Conservation (phyloP, 2,329 filamentous ascomycete genomes). For the Malbranchea zuffiana region DNA sequence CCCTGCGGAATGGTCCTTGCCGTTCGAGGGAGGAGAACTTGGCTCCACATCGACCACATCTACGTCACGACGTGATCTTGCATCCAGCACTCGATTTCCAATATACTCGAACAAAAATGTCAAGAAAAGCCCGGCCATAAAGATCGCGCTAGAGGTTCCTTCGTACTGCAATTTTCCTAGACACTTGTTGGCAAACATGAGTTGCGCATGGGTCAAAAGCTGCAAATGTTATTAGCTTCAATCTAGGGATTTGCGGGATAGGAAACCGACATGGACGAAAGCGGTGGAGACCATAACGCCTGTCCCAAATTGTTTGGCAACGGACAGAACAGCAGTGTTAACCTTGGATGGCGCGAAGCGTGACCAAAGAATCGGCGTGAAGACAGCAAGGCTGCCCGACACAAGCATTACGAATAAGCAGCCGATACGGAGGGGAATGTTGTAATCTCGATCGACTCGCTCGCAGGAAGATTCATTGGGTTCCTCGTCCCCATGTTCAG, state of each 20-base stretch:
- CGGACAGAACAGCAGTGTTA: conserved; percentile 43
- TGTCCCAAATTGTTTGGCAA: conserved; percentile 54
- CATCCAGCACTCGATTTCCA: conserved; percentile 47
- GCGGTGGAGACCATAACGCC: conserved; percentile 63
- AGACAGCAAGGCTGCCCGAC: conserved; percentile 59
- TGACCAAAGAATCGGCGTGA: conserved; percentile 53
- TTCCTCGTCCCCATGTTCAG: conserved; percentile 23
- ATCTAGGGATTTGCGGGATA: neutral
- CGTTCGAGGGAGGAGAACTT: conserved; percentile 10
- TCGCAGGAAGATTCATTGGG: conserved; percentile 35
- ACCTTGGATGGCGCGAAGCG: conserved; percentile 45
- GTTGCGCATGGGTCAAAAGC: conserved; percentile 60
- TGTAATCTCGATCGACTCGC: conserved; percentile 47
- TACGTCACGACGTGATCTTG: conserved; percentile 19
- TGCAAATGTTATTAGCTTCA: conserved; percentile 23
- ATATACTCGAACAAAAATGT: conserved; percentile 62
- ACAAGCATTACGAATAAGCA: conserved; percentile 60
- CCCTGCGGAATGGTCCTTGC: conserved; percentile 16
- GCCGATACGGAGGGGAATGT: conserved; percentile 57
- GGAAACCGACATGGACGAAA: conserved; percentile 50
- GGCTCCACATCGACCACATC: conserved; percentile 20
- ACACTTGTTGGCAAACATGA: conserved; percentile 64
- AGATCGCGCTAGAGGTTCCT: conserved; percentile 55
- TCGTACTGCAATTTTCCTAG: conserved; percentile 57
- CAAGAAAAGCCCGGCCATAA: conserved; percentile 63